These are phyloP conservation scores for Hypericum androsaemum DNA, from an alignment of 345 rosid species.

Conservation along the genomic window DNA sequence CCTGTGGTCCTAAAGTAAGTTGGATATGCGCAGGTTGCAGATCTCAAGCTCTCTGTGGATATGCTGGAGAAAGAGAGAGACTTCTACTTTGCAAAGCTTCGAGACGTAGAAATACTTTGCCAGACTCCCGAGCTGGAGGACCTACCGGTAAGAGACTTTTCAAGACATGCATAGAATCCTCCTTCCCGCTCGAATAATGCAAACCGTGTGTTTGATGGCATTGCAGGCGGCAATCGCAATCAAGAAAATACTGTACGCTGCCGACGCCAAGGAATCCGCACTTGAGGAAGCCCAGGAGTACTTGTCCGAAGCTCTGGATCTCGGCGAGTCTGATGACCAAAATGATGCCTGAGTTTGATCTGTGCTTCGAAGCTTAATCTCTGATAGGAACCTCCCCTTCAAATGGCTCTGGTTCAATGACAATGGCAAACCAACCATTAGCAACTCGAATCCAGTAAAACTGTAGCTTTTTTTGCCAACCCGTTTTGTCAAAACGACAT, in stretches of 20 bases:
- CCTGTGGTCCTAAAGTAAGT: conserved; percentile 10
- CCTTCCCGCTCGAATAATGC: not conserved
- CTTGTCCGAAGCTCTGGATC: conserved; percentile 25
- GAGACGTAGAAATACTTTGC: conserved; percentile 78
- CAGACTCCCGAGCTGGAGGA: conserved; percentile 62
- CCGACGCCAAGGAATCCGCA: conserved; percentile 65
- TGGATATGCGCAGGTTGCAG: conserved; percentile 37
- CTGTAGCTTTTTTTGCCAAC: too few species aligned
- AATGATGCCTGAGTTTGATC: conserved; percentile 15
- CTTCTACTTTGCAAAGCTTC: conserved; percentile 78
- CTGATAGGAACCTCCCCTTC: too few species aligned
- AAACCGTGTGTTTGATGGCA: not conserved
- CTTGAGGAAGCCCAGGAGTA: conserved; percentile 82
- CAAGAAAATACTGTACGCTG: conserved; percentile 82
- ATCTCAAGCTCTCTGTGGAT: conserved; percentile 67
- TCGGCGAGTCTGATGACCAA: conserved; percentile 29
- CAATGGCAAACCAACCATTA: too few species aligned
- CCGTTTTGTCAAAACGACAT: too few species aligned
- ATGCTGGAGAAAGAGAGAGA: conserved; percentile 83
- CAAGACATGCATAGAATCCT: not conserved
- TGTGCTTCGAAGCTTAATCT: not conserved
- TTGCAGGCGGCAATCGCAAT: conserved; percentile 68
- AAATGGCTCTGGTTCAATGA: too few species aligned
- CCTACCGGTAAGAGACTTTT: conserved; percentile 43
- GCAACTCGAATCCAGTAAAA: too few species aligned